Conservation (phyloP, 352 stramenopile genomes). For the Phytopythium sindhum region DNA sequence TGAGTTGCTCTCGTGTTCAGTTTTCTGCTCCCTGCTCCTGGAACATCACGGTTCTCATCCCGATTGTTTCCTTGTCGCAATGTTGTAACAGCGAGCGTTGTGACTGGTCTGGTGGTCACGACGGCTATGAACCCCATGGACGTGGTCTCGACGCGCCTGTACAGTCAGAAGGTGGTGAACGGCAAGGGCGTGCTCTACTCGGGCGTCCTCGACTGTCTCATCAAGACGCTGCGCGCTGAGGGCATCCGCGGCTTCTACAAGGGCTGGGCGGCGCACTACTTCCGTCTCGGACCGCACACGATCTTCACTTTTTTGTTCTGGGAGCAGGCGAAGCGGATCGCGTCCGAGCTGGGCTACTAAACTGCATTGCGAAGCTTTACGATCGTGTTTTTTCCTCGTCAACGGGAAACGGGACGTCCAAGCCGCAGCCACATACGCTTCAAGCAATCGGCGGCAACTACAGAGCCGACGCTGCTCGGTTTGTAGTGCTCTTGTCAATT, state of each 20-base stretch:
- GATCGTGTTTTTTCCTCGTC: neutral
- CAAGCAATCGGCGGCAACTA: neutral
- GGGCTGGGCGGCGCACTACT: slow-evolving; percentile 84
- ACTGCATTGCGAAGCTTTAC: neutral
- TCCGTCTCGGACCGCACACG: slow-evolving; percentile 82
- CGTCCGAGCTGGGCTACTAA: slow-evolving; percentile 62
- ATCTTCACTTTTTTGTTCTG: slow-evolving; percentile 87
- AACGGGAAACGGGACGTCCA: neutral
- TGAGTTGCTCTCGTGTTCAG: slow-evolving; percentile 26
- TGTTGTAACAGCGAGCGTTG: slow-evolving; percentile 52
- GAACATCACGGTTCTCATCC: neutral
- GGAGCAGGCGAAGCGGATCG: slow-evolving; percentile 79
- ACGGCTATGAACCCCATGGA: slow-evolving; percentile 89
- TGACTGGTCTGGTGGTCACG: slow-evolving; percentile 76
- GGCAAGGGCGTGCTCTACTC: slow-evolving; percentile 81
- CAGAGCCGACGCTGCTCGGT: neutral
- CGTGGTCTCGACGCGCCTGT: slow-evolving; percentile 83
- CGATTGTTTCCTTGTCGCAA: neutral
- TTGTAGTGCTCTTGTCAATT: neutral
- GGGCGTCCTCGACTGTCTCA: slow-evolving; percentile 70
- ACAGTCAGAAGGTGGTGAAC: slow-evolving; percentile 86
- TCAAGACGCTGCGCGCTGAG: slow-evolving; percentile 77
- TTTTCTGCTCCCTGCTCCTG: neutral
- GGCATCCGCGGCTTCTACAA: slow-evolving; percentile 85
- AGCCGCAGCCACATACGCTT: neutral